phyloP scores from a whole-genome alignment of 139 green algal genomes.

The Chlamydomonas sphaeroides region DNA sequence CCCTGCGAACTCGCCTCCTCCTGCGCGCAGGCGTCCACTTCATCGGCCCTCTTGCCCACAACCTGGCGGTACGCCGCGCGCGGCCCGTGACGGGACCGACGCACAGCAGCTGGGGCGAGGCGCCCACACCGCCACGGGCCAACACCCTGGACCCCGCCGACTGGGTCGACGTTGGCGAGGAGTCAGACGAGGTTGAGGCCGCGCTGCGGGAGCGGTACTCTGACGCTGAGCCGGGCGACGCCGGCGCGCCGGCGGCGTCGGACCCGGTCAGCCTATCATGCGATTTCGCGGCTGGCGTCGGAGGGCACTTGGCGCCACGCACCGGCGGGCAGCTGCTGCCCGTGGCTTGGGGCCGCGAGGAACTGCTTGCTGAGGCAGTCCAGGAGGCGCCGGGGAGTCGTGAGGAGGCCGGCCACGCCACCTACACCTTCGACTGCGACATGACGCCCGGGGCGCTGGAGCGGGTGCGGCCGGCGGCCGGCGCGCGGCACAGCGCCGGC shows the following conservation, averaged over 20 bases:
- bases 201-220: background rate
- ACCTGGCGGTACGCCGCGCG: background rate
- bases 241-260: background rate
- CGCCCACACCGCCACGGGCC: background rate
- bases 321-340: background rate
- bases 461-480: no score
- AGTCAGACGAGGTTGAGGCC: no score
- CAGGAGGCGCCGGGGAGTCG: no score
- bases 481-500: no score
- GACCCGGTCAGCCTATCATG: background rate
- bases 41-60: constrained; percentile 12
- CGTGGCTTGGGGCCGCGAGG: background rate
- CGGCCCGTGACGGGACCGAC: background rate
- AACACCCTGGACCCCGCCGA: no score
- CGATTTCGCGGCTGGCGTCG: no score
- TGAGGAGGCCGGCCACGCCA: no score
- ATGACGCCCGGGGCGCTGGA: no score
- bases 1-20: no score
- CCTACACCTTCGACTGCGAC: no score
- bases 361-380: background rate
- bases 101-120: constrained; percentile 33
- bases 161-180: no score
- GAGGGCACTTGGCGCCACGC: background rate
- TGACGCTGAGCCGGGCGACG: background rate
- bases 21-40: no score